A percentile compares a stretch with the other conserved stretches of the same genome.
Conservation (phyloP, 2,329 filamentous ascomycete genomes). For the Dryadomyces quercus-mongolicae region DNA sequence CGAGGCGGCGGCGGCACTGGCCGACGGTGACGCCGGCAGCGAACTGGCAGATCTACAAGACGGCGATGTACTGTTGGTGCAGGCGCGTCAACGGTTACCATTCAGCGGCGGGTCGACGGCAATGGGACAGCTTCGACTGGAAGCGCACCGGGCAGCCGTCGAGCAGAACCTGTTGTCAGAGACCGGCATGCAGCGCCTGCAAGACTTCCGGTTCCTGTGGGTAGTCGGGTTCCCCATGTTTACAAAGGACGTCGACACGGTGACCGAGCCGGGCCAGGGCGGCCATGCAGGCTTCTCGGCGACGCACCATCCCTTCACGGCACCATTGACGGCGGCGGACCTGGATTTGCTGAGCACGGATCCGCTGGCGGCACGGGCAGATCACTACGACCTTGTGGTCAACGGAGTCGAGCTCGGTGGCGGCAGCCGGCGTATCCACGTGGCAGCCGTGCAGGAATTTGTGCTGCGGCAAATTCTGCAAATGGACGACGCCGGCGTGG, state of each 20-base stretch:
- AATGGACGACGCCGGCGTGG: constrained; percentile 60
- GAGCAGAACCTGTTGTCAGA: constrained; percentile 42
- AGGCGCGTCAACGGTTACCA: constrained; percentile 57
- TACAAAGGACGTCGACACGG: constrained; percentile 47
- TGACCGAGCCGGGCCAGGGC: constrained; percentile 64
- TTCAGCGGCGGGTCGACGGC: constrained; percentile 60
- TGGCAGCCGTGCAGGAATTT: constrained; percentile 69
- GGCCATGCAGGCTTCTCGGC: constrained; percentile 69
- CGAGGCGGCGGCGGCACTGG: constrained; percentile 47
- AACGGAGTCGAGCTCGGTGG: constrained; percentile 93
- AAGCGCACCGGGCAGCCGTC: constrained; percentile 58
- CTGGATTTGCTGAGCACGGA: constrained; percentile 61
- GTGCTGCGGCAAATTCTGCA: constrained; percentile 74
- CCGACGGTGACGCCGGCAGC: constrained; percentile 18
- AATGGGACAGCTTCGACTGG: constrained; percentile 60
- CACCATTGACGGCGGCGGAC: constrained; percentile 60
- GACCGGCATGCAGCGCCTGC: constrained; percentile 12
- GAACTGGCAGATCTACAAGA: constrained; percentile 34
- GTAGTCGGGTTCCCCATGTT: constrained; percentile 88
- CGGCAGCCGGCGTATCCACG: constrained; percentile 85
- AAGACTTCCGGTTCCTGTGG: constrained; percentile 64
- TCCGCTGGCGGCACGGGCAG: constrained; percentile 62
- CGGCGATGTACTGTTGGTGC: constrained; percentile 71
- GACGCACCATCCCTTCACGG: constrained; percentile 93
- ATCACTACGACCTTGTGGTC: constrained; percentile 91